These are phyloP conservation scores for Papiliotrema flavescens DNA, from an alignment of 1,284 basidiomycete genomes.

Conservation along the genomic window DNA sequence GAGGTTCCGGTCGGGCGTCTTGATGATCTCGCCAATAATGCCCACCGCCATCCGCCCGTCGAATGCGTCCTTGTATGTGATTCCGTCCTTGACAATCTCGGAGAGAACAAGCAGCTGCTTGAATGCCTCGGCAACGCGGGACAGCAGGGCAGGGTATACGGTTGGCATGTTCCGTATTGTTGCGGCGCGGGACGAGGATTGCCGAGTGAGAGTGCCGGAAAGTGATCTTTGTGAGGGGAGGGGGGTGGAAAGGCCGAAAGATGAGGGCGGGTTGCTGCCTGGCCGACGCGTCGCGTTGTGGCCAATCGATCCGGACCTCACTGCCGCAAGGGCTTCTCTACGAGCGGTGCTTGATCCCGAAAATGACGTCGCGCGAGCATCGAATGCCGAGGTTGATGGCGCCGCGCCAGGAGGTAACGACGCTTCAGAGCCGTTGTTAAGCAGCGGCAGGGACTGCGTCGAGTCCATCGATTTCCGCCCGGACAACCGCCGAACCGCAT, in stretches of 20 bases:
- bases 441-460: constrained; percentile 37
- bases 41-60: constrained; percentile 96
- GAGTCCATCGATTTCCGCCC: constrained; percentile 44
- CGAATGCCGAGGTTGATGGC: constrained; percentile 17
- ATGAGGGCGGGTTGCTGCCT: constrained; percentile 14
- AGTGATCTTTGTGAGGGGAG: constrained; percentile 35
- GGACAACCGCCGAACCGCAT: constrained; percentile 23
- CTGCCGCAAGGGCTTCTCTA: constrained; percentile 30
- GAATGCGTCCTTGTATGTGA: constrained; percentile 94
- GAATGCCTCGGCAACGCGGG: constrained; percentile 91
- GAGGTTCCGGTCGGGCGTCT: constrained; percentile 94
- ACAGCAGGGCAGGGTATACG: constrained; percentile 91
- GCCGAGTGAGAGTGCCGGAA: constrained; percentile 26
- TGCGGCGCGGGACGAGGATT: constrained; percentile 30
- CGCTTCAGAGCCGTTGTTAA: constrained; percentile 10
- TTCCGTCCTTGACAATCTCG: constrained; percentile 87
- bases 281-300: constrained; percentile 10
- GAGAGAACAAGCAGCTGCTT: constrained; percentile 69
- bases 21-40: constrained; percentile 95
- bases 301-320: constrained; percentile 38
- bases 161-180: constrained; percentile 59
- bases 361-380: constrained; percentile 46
- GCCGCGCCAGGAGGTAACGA: constrained; percentile 34
- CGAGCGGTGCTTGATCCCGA: constrained; percentile 37
- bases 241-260: constrained; percentile 29